Base-by-base conservation (phyloP, 148 eudicot species). In the Silene uniflora region DNA sequence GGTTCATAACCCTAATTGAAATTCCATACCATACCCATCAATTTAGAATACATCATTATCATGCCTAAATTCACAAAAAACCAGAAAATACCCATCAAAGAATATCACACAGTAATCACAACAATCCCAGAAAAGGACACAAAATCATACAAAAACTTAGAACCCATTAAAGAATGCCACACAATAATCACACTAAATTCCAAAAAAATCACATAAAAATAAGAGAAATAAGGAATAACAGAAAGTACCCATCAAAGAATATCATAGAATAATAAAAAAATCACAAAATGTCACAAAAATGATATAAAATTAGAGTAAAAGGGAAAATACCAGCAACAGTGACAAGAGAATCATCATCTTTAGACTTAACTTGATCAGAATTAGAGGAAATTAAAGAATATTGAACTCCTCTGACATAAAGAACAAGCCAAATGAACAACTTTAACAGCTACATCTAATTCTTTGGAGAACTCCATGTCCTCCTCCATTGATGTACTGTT, bases 261-360 rank as follows among this genome's bases (percentile, higher is more conserved):
- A 24, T 0, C 68, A 64, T n/a, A 64, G 0, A 12, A 24, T 25
- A 24, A 64, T 64, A 19, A 29, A 25, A 25, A 21, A n/a, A 6
- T 23, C 66, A 62, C 0, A 62, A 29, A 64, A 64, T 64, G 68
- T 23, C 24, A 19, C 10, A n/a, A 60, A 59, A 60, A 22, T 72
- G 10, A 61, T 46, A 69, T 49, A 21, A 32, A 39, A 62, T 16
- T 77, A 58, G 63, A 10, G 56, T 21, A 23, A 25, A 23, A 58
- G 10, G 19, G 65, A 61, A n/a, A 1, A 61, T 61, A 61, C 97
- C 97, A 63, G 98, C 98, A 74, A 95, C 84, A 81, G 98, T 95
- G 73, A 92, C 97, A 55, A 85, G 96, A 39, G 97, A 92, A 84
- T 95, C 87, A 75, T 95, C 97, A 54, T 87, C 91, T 81, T 95